Evolutionary conservation across 345 rosid species (phyloP).

Genomic region (Brassica nigra): DNA sequence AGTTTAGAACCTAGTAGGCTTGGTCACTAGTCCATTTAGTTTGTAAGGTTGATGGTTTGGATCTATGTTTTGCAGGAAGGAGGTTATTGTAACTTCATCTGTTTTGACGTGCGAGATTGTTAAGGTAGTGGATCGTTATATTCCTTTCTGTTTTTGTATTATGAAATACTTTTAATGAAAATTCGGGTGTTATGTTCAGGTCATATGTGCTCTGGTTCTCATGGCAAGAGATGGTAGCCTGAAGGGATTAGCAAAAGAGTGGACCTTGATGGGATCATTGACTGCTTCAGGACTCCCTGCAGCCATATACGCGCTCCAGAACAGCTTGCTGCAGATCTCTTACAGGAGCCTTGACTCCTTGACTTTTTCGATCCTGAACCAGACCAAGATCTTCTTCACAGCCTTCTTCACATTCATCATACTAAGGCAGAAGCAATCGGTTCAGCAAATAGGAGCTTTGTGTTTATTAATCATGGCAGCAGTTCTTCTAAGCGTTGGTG

Average conservation of each 20-base stretch:
- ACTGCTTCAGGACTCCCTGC: slow-evolving; percentile 99
- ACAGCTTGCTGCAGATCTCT: slow-evolving; percentile 97
- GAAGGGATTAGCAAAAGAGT: slow-evolving; percentile 59
- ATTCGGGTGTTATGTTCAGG: slow-evolving; percentile 46
- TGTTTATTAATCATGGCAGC: slow-evolving; percentile 87
- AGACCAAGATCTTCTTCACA: slow-evolving; percentile 91
- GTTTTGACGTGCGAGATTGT: slow-evolving; percentile 87
- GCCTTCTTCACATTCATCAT: slow-evolving; percentile 82
- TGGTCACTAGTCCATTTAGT: slow-evolving; percentile 1
- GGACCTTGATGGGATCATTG: slow-evolving; percentile 86
- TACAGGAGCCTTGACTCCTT: slow-evolving; percentile 95
- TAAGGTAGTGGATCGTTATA: slow-evolving; percentile 51
- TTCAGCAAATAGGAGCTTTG: slow-evolving; percentile 88
- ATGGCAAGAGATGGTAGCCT: slow-evolving; percentile 83
- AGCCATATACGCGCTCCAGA: slow-evolving; percentile 90
- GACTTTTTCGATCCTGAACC: slow-evolving; percentile 91
- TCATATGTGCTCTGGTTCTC: slow-evolving; percentile 70
- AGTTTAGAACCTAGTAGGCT: neutral
- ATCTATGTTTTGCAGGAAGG: slow-evolving; percentile 48
- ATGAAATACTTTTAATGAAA: neutral
- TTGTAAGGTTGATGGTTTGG: neutral
- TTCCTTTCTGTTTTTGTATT: neutral
- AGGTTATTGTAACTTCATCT: slow-evolving; percentile 89
- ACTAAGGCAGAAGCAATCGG: slow-evolving; percentile 90
- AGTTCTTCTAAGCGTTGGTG: slow-evolving; percentile 88